Evolutionary conservation across 1,284 basidiomycete genomes (phyloP), one percentile per base, ranked within the genome.

Genomic region (Trametes pubescens): DNA sequence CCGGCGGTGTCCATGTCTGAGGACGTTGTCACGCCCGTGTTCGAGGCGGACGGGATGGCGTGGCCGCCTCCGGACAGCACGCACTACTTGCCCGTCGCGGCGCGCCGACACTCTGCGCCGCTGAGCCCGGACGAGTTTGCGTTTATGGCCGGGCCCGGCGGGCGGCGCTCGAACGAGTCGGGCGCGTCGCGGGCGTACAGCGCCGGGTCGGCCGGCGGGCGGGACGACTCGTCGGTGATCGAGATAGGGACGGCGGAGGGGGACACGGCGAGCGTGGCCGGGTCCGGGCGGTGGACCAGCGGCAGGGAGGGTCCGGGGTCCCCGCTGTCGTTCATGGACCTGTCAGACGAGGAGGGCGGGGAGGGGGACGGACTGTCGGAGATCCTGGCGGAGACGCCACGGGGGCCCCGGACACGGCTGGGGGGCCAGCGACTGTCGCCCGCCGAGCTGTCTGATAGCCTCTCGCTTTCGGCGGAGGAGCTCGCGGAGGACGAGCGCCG

Each of bases 271-370:
- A 73, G 65, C 66, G 70, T 67, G 51, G 57, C 69, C 58, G 60
- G 57, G 69, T 44, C 57, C 44, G 57, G 64, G 40, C 57, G 58
- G 34, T 44, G 38, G 44, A 32, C 29, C 29, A 47, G 47, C 47
- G 26, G 40, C 21, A 65, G 48, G 44, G 55, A 48, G n/a, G 57
- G 55, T 24, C 64, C 71, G 37, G 67, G 64, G 18, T 82, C 80
- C 4, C 79, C 82, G 57, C 80, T 78, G 62, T 90, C 89, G 34
- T 90, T 89, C 77, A 88, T 89, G 57, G 86, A 90, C 78, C 78
- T 89, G 67, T 89, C 87, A 67, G 89, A 90, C 65, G 88, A 88
- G 51, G 85, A 86, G 60, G 44, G 44, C 24, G 47, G 24, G 47
- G 73, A 69, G 22, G 71, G 58, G 72, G 53, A 72, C 67, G 70